Evolutionary conservation across 495 filamentous ascomycete genomes (phyloP), one percentile per base, ranked within the genome.

Genomic region (Neurospora pannonica): DNA sequence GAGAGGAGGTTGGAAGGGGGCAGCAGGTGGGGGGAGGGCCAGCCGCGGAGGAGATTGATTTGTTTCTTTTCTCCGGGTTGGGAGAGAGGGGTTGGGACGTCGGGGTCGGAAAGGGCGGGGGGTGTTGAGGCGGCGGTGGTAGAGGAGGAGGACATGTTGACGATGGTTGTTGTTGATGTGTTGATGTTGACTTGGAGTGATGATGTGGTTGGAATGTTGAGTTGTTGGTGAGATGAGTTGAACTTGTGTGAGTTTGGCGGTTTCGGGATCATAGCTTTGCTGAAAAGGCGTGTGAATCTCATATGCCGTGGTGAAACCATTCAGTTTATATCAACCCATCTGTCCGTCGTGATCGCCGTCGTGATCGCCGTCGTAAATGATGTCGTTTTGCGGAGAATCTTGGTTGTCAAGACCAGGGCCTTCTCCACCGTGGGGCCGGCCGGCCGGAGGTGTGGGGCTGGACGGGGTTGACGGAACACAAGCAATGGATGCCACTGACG

Each of bases 21-120:
- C n/a, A 97, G 86, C 21, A 97, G 88, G 38, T 84, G 79, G 9
- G 92, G 87, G 73, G 89, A 86, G 5, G 93, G 93, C 90, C 91
- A 93, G 72, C 93, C 92, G 42, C 86, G 85, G 74, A 91, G 84
- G 31, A 94, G 87, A 78, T 94, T 91, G 75, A 94, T 92, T 11
- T 74, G 74, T 43, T 79, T 78, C 73, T 83, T 83, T 70, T 75
- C 38, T 5, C 54, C 54, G 24, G 21, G 48, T 28, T 15, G 11
- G 21, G 48, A 0, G 21, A 60, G 4, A 15, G 48, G 48, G 21
- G 48, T 60, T 60, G 48, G 48, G 48, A 60, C 48, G 48, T 60
- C 48, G 48, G 54, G 28, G 54, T 62, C 54, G 13, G 28, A 17
- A 28, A 62, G 54, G 28, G 28, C 54, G 13, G 54, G 48, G 5